phyloP scores from a whole-genome alignment of 441 rosid species.

The Gossypium aridum region DNA sequence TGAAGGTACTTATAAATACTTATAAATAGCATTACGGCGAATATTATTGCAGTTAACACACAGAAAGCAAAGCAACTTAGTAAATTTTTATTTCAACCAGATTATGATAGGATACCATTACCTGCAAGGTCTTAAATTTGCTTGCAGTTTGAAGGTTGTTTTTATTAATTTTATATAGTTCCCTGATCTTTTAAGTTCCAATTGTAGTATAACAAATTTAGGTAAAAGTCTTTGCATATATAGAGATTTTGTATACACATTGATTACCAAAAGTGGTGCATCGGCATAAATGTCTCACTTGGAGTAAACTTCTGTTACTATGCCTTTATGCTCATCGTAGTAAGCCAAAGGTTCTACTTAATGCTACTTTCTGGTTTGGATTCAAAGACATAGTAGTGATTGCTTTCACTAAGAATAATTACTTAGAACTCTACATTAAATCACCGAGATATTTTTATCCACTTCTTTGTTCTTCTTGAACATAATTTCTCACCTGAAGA shows the following conservation, averaged over 20 bases:
- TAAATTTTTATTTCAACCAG: constrained; percentile 4
- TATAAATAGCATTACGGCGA: not conserved
- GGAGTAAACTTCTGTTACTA: not conserved
- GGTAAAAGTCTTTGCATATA: not conserved
- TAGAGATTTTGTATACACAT: not conserved
- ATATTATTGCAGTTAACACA: not conserved
- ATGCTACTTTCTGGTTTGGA: not conserved
- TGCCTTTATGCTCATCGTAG: not conserved
- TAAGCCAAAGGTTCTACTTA: not conserved
- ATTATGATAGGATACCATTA: not conserved
- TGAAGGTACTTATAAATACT: not conserved
- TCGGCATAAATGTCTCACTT: not conserved
- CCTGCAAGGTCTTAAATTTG: not conserved
- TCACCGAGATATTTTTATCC: not conserved
- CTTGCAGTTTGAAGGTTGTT: not conserved
- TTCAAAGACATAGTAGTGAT: not conserved
- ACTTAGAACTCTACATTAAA: not conserved
- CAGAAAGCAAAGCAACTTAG: not conserved
- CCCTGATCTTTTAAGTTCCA: not conserved
- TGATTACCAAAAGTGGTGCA: not conserved
- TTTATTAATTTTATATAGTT: not conserved
- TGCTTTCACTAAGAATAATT: not conserved
- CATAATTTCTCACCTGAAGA: not conserved
- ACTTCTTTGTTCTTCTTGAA: not conserved
- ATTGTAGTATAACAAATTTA: not conserved